Evolutionary conservation across 2,329 filamentous ascomycete species (phyloP), one percentile per base, ranked within the genome.

Genomic region (Cladophialophora immunda): DNA sequence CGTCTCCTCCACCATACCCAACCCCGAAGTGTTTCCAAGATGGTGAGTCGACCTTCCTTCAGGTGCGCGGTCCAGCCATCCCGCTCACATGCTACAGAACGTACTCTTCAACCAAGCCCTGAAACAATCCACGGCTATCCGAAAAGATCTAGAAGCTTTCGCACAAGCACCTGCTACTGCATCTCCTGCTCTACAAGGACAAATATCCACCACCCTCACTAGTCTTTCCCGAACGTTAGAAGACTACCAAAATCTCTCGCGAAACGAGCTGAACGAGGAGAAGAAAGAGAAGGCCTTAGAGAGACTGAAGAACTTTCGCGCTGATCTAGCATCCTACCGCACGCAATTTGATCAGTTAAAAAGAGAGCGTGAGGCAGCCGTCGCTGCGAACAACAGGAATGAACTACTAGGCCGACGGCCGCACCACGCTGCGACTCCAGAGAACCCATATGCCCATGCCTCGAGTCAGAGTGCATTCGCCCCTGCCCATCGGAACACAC

Each of bases 231-330:
- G 95, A 68, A 97, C 93, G 0, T 86, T 99, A 71, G 94, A 97
- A 81, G 94, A 97, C 77, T 99, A 99, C 83, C 88, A 91, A 75
- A 86, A 87, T 63, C 88, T 97, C 32, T 91, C 94, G 0, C 92
- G 92, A 71, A 92, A 94, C 74, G 95, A 99, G 79, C 88, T 97
- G 34, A 94, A 97, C 64, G 87, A 91, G 4, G 90, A 92, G 67
- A 99, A 98, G 81, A 92, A 97, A 73, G 90, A 95, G 67, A 97
- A 98, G 76, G 95, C 94, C 0, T 85, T 88, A 70, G 93, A 96
- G 76, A 88, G 95, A 53, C 85, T 97, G 66, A 91, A 92, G 78
- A 92, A 89, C 74, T 99, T 99, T 80, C 89, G 92, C 66, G 80
- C 85, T 52, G 94, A 98, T 76, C 86, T 98, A 2, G 81, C 89